These are phyloP conservation scores for Chamaecrista fasciculata DNA, from an alignment of 306 rosid species.

Conservation along the genomic window DNA sequence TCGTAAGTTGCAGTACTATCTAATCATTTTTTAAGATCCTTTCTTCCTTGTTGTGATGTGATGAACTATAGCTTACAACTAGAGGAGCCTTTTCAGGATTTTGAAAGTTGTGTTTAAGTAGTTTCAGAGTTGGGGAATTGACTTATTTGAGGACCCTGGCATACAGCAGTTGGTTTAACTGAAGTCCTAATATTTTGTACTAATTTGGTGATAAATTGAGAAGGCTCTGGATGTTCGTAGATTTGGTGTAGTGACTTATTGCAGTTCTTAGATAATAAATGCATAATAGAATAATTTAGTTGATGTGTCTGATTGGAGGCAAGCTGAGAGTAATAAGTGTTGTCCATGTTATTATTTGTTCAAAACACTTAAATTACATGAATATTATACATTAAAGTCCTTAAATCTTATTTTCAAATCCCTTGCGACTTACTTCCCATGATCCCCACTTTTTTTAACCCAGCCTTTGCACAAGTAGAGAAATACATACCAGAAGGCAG, in stretches of 20 bases:
- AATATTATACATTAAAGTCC: too few relatives aligned
- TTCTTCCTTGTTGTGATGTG: not conserved
- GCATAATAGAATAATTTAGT: not conserved
- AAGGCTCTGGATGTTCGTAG: not conserved
- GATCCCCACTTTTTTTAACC: too few relatives aligned
- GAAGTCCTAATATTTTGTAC: not conserved
- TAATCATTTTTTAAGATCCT: not conserved
- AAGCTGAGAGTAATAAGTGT: too few relatives aligned
- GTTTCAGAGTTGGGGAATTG: conserved; percentile 24
- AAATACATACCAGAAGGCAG: too few relatives aligned
- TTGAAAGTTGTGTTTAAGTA: conserved; percentile 10
- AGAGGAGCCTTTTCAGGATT: not conserved
- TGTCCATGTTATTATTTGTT: too few relatives aligned
- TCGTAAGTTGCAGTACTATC: conserved; percentile 54
- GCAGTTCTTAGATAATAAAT: not conserved
- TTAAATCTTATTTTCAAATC: too few relatives aligned
- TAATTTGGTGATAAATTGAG: not conserved
- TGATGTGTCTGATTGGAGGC: not conserved
- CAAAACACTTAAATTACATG: too few relatives aligned
- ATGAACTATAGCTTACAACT: not conserved
- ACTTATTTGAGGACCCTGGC: not conserved
- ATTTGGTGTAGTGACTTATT: not conserved
- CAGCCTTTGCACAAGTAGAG: too few relatives aligned
- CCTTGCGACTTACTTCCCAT: too few relatives aligned
- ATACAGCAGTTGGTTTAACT: conserved; percentile 1